Percentiles rank a stretch among this genome's conserved stretches.
phyloP scores from a whole-genome alignment of 768 basidiomycete genomes.

The Suillus subalutaceus region DNA sequence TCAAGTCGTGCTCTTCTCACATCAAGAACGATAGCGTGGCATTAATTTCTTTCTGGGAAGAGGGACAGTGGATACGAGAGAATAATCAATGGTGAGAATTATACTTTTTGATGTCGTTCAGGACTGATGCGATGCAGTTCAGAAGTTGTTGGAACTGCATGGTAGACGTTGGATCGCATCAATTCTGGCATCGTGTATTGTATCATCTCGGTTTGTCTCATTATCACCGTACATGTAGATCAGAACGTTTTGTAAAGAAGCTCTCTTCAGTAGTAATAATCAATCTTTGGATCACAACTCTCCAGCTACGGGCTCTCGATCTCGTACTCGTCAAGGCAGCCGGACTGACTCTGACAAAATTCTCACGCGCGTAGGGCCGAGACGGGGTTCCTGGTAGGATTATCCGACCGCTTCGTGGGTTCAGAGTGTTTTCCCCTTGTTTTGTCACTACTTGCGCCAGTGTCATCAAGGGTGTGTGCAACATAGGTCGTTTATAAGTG shows the following conservation, averaged over 20 bases:
- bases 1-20: slow-evolving; percentile 16
- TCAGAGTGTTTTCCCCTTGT: not conserved
- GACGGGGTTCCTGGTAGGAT: no score
- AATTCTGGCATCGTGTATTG: not conserved
- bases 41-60: slow-evolving; percentile 23
- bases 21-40: slow-evolving; percentile 25
- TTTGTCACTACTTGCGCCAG: not conserved
- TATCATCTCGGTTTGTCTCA: not conserved
- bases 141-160: not conserved
- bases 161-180: not conserved
- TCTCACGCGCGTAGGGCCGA: no score
- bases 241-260: not conserved
- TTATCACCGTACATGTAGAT: not conserved
- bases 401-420: no score
- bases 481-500: not conserved
- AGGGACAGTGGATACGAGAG: slow-evolving; percentile 12
- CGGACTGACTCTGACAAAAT: not conserved
- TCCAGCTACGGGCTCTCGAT: not conserved
- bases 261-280: not conserved
- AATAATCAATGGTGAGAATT: slow-evolving; percentile 8
- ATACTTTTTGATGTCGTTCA: not conserved
- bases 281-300: not conserved
- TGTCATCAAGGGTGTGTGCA: not conserved
- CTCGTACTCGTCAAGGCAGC: not conserved
- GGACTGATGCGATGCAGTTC: slow-evolving; percentile 3